A percentile compares a stretch with the other conserved stretches of the same genome.
Conservation (phyloP, 768 basidiomycete species). For the Lentinus brumalis region DNA sequence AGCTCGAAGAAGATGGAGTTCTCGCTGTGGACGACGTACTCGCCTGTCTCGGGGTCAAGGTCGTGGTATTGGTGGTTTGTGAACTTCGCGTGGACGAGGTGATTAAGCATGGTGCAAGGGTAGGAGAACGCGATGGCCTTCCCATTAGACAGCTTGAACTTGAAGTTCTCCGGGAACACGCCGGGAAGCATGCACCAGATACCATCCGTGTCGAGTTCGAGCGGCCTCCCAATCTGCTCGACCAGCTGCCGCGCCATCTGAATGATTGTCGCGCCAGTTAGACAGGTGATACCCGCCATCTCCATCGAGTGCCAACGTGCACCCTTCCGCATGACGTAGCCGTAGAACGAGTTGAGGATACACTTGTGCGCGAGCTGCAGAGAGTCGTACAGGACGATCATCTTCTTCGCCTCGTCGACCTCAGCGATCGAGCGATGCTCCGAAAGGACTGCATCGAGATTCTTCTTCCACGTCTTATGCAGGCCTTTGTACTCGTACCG, state of each 20-base stretch:
- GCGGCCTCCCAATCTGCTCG: constrained; percentile 95
- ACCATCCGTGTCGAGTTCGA: constrained; percentile 97
- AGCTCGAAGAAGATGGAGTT: constrained; percentile 99
- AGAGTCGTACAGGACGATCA: constrained; percentile 98
- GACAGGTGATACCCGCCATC: constrained; percentile 99
- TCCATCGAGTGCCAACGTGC: constrained; percentile 99
- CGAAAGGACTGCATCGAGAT: constrained; percentile 72
- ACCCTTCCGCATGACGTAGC: constrained; percentile 99
- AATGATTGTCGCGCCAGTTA: constrained; percentile 97
- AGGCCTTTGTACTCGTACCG: constrained; percentile 99
- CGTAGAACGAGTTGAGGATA: constrained; percentile 99
- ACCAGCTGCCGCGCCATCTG: constrained; percentile 98
- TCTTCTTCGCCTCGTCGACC: constrained; percentile 96
- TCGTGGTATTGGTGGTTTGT: constrained; percentile 99
- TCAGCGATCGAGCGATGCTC: constrained; percentile 79
- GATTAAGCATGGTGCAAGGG: constrained; percentile 99
- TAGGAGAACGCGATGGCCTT: constrained; percentile 91
- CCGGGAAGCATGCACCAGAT: constrained; percentile 99
- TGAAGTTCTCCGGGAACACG: constrained; percentile 97
- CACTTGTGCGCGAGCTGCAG: constrained; percentile 99
- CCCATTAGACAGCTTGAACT: constrained; percentile 85
- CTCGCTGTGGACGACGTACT: constrained; percentile 86
- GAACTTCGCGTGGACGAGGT: constrained; percentile 92
- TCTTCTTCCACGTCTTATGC: constrained; percentile 99
- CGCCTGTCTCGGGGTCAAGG: constrained; percentile 79